Evolutionary conservation across 2,329 filamentous ascomycete genomes (phyloP).

Genomic region (Tolypocladium guangdongense): DNA sequence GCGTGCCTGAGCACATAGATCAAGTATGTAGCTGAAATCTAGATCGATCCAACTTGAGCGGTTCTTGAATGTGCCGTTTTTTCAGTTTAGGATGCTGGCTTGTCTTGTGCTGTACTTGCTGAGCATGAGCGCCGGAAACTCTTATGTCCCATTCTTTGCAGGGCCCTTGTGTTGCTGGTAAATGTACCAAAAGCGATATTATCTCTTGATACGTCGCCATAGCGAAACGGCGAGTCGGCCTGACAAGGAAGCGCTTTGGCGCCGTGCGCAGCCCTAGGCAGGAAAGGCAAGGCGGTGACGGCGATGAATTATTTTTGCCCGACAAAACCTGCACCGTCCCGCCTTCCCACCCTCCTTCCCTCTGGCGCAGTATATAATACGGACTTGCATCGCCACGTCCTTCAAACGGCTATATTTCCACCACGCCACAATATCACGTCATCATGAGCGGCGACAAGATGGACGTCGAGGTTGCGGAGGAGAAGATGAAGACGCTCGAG

Average conservation of each 20-base stretch:
- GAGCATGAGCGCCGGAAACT: too few species aligned
- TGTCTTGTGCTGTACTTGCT: neutral
- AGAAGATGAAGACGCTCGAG: constrained; percentile 61
- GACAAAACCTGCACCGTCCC: constrained; percentile 10
- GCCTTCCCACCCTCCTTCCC: neutral
- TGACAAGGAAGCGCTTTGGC: neutral
- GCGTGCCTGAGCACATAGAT: neutral
- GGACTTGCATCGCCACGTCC: neutral
- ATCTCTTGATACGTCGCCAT: too few species aligned
- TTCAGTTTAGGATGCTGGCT: too few species aligned
- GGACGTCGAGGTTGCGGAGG: constrained; percentile 50
- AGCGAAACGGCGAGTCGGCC: too few species aligned
- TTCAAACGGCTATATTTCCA: neutral
- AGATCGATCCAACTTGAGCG: neutral
- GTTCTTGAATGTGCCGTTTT: neutral
- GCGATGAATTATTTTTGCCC: constrained; percentile 18
- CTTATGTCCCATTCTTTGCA: neutral
- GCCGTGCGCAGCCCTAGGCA: neutral
- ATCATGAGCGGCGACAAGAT: constrained; percentile 41
- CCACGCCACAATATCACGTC: constrained; percentile 1
- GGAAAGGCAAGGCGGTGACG: constrained; percentile 14
- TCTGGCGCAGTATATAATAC: neutral
- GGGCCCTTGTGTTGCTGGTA: neutral
- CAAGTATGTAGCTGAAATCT: neutral
- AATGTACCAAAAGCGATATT: too few species aligned